A percentile compares a stretch with the other conserved stretches of the same genome.
These are phyloP conservation scores for Aspergillus neoniger DNA, from an alignment of 2,329 filamentous ascomycete species.

Conservation along the genomic window DNA sequence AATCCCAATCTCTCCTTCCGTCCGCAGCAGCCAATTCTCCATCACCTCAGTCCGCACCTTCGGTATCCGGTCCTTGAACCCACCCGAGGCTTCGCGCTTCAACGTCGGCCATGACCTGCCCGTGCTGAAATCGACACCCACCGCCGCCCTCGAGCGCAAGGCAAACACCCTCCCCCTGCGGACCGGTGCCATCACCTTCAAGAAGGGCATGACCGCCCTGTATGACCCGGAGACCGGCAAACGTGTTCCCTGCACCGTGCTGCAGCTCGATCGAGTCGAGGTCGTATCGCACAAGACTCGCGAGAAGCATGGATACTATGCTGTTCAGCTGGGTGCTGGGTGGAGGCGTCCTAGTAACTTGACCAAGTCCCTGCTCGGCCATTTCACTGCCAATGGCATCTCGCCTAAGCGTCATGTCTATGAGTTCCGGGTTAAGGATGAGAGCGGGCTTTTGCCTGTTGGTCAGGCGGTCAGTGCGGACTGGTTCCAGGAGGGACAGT, in stretches of 20 bases:
- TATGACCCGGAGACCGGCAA: constrained; percentile 75
- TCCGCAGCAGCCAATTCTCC: constrained; percentile 23
- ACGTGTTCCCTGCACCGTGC: constrained; percentile 82
- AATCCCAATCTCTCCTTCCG: constrained; percentile 13
- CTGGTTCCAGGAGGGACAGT: constrained; percentile 90
- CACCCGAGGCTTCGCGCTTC: constrained; percentile 55
- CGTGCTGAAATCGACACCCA: constrained; percentile 57
- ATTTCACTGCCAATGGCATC: constrained; percentile 79
- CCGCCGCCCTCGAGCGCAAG: constrained; percentile 62
- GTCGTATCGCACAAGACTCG: constrained; percentile 84
- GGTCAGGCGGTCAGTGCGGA: constrained; percentile 77
- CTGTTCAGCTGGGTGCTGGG: constrained; percentile 84
- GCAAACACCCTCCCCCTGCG: constrained; percentile 63
- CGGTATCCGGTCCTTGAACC: constrained; percentile 61
- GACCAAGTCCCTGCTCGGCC: constrained; percentile 79
- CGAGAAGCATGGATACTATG: constrained; percentile 83
- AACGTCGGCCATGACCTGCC: constrained; percentile 54
- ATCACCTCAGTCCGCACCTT: constrained; percentile 37
- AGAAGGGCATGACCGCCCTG: constrained; percentile 94
- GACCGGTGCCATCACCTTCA: constrained; percentile 79
- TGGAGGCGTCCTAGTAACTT: constrained; percentile 73
- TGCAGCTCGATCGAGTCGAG: constrained; percentile 91
- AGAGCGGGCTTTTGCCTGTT: constrained; percentile 71
- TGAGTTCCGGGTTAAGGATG: constrained; percentile 82
- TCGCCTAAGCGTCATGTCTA: constrained; percentile 79